A percentile compares a stretch with the other conserved stretches of the same genome.
Evolutionary conservation across 352 stramenopile species (phyloP).

Genomic region (Phytophthora pini): DNA sequence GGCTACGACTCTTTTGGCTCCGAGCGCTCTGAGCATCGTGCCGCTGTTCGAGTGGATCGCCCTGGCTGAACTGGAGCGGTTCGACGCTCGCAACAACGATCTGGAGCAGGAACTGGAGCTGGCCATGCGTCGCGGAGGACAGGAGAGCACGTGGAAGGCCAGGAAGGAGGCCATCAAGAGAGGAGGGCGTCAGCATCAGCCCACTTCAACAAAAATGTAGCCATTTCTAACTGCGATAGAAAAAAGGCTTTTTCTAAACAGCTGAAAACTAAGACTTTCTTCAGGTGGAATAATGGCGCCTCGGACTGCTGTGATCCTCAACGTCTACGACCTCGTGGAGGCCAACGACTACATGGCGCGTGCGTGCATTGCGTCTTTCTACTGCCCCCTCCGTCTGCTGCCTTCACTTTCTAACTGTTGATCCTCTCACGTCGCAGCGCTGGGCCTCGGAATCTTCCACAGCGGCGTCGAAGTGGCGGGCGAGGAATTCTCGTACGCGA

Average conservation of each 20-base stretch:
- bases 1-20: slow-evolving; percentile 47
- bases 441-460: slow-evolving; percentile 93
- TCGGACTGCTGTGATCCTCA: slow-evolving; percentile 83
- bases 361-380: slow-evolving; percentile 35
- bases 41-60: slow-evolving; percentile 84
- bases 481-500: slow-evolving; percentile 94
- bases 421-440: slow-evolving; percentile 25
- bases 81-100: slow-evolving; percentile 65
- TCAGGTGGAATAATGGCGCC: slow-evolving; percentile 41
- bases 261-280: background rate
- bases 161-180: slow-evolving; percentile 75
- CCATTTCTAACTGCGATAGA: too few relatives aligned
- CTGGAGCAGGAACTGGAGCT: slow-evolving; percentile 74
- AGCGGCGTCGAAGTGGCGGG: slow-evolving; percentile 93
- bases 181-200: slow-evolving; percentile 20
- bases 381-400: background rate
- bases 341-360: slow-evolving; percentile 89
- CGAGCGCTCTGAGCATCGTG: slow-evolving; percentile 62
- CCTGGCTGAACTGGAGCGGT: slow-evolving; percentile 72
- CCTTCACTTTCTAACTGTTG: slow-evolving; percentile 1
- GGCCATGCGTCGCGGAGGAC: slow-evolving; percentile 37
- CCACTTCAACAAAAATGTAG: too few relatives aligned
- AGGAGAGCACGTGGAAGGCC: slow-evolving; percentile 69
- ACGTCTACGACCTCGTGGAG: slow-evolving; percentile 94
- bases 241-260: too few relatives aligned